Base-by-base conservation (phyloP, 371 early-diverging fungal genomes). In the Mortierella sp. region DNA sequence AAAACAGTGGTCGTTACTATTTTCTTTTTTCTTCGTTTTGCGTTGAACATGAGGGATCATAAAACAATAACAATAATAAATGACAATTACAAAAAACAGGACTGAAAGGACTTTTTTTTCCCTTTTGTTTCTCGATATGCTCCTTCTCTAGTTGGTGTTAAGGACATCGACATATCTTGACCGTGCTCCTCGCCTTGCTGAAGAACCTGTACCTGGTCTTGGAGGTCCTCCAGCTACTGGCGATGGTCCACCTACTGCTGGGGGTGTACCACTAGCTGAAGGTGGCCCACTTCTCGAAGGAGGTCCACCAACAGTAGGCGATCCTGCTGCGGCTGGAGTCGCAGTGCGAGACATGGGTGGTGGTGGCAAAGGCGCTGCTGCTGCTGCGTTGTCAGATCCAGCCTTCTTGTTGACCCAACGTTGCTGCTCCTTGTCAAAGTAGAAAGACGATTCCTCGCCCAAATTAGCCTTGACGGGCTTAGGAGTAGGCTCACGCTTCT, bases 391-490 rank as follows among this genome's bases (percentile, higher is more conserved):
- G 21, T 74, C 83, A 4, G 68, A 67, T 4, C 84, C 69, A 0
- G 81, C 85, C 41, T 83, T 87, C 72, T 86, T 88, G 77, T 88
- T 87, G 21, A 90, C 86, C 91, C 91, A 90, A 3, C 87, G 78
- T 48, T 87, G 78, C 60, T 86, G 87, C 41, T 89, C 89, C 36
- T 90, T 89, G 63, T 94, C 94, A 84, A 87, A 94, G 69, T 92
- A 91, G 68, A 94, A 93, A 21, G 87, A 69, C 19, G 85, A 90
- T 63, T 89, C 85, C 70, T 94, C 90, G 36, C 94, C 93, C 65
- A 94, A 74, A 60, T 93, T 92, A 8, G 94, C 94, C 82, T 86
- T 88, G 38, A 88, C 87, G 9, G 88, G 83, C 76, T 89, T 90
- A 63, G 81, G 72, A 40, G 83, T 85, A 4, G 68, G 60, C 40